Percentiles rank a stretch among this genome's conserved stretches.
phyloP scores from a whole-genome alignment of 371 early-diverging fungal genomes.

The Mucor sp. region DNA sequence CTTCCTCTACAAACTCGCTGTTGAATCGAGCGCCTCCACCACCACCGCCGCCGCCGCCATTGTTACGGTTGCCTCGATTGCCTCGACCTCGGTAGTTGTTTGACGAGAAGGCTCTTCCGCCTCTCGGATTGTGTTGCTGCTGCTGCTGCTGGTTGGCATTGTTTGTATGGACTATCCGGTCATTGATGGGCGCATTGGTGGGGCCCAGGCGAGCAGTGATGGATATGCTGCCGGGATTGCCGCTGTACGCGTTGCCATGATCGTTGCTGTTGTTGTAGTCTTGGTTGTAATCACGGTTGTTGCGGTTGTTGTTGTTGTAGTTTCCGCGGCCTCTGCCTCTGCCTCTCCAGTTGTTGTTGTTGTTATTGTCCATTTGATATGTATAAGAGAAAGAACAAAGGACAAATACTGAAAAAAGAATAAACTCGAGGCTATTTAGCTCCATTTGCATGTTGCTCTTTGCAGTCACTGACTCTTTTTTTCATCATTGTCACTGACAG shows the following conservation, averaged over 20 bases:
- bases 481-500: not conserved
- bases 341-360: constrained; percentile 20
- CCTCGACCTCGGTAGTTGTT: constrained; percentile 11
- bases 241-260: constrained; percentile 1
- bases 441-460: not conserved
- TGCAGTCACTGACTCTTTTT: constrained; percentile 1
- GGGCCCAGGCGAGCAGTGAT: constrained; percentile 43
- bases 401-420: not conserved
- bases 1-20: constrained; percentile 40
- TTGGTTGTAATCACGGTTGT: constrained; percentile 13
- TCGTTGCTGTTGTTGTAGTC: constrained; percentile 9
- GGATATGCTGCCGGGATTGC: constrained; percentile 8
- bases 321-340: constrained; percentile 23
- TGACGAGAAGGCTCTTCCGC: constrained; percentile 18
- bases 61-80: constrained; percentile 12
- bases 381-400: not conserved
- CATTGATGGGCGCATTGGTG: constrained; percentile 9
- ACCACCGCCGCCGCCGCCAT: not conserved
- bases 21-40: constrained; percentile 23
- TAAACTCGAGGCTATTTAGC: not conserved
- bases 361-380: constrained; percentile 3
- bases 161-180: constrained; percentile 1
- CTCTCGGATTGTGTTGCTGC: not conserved
- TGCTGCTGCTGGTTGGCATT: not conserved
- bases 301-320: constrained; percentile 26